Base-by-base conservation (phyloP, 208 protist genomes). In the Leishmania guyanensis region DNA sequence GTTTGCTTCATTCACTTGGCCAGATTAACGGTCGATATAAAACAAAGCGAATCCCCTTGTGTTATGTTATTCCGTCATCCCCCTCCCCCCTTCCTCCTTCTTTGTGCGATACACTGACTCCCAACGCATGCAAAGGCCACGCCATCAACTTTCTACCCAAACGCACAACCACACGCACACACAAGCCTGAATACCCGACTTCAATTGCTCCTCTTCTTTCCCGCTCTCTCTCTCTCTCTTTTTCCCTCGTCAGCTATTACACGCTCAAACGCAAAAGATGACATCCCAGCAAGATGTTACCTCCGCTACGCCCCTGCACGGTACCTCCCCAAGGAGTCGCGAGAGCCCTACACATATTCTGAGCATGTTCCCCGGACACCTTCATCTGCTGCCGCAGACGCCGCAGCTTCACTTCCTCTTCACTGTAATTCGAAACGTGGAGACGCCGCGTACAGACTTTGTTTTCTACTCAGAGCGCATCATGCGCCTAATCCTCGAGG, bases 381-480 rank as follows among this genome's bases (percentile, higher is more conserved):
- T 96, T 22, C 90, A 94, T 78, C 79, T 97, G 33, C 71, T 97
- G 36, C 88, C 83, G 10, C 94, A 98, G 81, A 98, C 94, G 2
- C 89, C 83, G 50, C 98, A 99, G 87, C 84, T 99, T 72, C 88
- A 91, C 79, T 97, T 95, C 66, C 84, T 99, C 66, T 96, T 98
- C 75, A 99, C 98, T n/a, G 93, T 98, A 5, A 99, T 99, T 66
- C 90, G 99, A 46, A 90, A 99, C 80, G 73, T 84, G 36, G 89
- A 97, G 26, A 99, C 97, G 3, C 80, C 84, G 64, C 91, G 97
- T 64, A 95, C 97, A 12, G 98, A 99, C 76, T 99, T 99, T 86
- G 92, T 99, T 56, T 99, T 99, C 80, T 99, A 99, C 91, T 91
- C 95, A 22, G 97, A 99, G 83, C 94, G 98, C 51, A 95, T 99